phyloP scores from a whole-genome alignment of 768 basidiomycete genomes.

The Gyrodon lividus region DNA sequence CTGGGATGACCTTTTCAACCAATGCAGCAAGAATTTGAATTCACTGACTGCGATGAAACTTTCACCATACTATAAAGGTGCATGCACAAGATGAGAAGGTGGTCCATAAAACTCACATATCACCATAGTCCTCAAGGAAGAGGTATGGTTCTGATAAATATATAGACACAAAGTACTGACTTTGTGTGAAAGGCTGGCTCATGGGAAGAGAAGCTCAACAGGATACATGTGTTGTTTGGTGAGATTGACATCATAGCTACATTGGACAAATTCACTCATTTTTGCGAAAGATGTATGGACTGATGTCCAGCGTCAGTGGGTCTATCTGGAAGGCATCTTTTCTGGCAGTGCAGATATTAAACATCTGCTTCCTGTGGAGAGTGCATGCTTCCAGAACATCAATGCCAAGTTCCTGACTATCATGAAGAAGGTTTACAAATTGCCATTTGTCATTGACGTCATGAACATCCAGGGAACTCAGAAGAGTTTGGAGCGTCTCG shows the following conservation, averaged over 20 bases:
- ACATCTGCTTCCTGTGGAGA: constrained; percentile 95
- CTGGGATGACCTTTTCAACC: constrained; percentile 96
- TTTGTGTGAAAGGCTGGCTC: constrained; percentile 59
- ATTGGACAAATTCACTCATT: background rate
- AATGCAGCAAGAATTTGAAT: constrained; percentile 96
- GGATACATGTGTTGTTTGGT: constrained; percentile 96
- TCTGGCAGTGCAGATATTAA: constrained; percentile 99
- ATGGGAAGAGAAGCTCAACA: constrained; percentile 97
- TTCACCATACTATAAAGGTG: constrained; percentile 97
- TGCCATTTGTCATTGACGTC: constrained; percentile 94
- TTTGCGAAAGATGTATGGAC: constrained; percentile 86
- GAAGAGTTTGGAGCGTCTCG: constrained; percentile 94
- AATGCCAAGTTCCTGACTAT: constrained; percentile 96
- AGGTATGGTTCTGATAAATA: constrained; percentile 41
- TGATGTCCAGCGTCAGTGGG: constrained; percentile 99
- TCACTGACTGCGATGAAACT: constrained; percentile 96
- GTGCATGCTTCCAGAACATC: constrained; percentile 95
- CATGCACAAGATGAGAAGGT: constrained; percentile 1
- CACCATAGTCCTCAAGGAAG: constrained; percentile 79
- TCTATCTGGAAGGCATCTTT: constrained; percentile 98
- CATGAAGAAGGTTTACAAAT: constrained; percentile 99
- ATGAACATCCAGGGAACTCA: constrained; percentile 95
- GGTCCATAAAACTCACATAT: constrained; percentile 3
- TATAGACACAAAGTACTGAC: constrained; percentile 5
- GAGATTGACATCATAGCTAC: constrained; percentile 15